Percentiles rank a stretch among this genome's conserved stretches.
Evolutionary conservation across 345 rosid species (phyloP).

Genomic region (Melaleuca alternifolia): DNA sequence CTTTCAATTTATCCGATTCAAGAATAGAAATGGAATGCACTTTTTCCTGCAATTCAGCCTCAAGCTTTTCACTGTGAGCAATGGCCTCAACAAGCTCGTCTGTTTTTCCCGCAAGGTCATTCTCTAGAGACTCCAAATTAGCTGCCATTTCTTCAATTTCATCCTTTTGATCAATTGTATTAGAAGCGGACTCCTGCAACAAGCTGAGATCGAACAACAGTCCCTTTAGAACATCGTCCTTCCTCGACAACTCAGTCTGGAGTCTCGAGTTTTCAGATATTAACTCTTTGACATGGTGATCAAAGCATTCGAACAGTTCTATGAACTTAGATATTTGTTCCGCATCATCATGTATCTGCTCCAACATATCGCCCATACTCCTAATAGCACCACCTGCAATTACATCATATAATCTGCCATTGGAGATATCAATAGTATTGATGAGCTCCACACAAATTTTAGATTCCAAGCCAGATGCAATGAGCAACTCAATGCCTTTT

Average conservation of each 20-base stretch:
- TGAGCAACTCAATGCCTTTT: conserved; percentile 20
- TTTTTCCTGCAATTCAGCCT: conserved; percentile 59
- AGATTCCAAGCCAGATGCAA: conserved; percentile 19
- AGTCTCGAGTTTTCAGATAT: conserved; percentile 44
- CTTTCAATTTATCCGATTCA: conserved; percentile 29
- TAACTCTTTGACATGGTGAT: conserved; percentile 36
- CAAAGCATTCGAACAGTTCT: conserved; percentile 41
- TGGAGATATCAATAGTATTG: conserved; percentile 7
- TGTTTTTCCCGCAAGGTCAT: conserved; percentile 48
- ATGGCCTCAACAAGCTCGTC: conserved; percentile 47
- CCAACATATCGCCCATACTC: conserved; percentile 31
- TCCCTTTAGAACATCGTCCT: conserved; percentile 74
- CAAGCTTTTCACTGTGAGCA: conserved; percentile 39
- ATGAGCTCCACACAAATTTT: conserved; percentile 19
- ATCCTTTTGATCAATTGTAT: conserved; percentile 66
- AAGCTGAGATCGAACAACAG: conserved; percentile 76
- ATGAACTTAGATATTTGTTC: conserved; percentile 32
- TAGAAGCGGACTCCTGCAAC: conserved; percentile 88
- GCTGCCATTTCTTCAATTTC: conserved; percentile 57
- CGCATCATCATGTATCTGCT: conserved; percentile 33
- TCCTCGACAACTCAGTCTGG: conserved; percentile 60
- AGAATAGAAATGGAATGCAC: conserved; percentile 32
- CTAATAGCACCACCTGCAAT: conserved; percentile 17
- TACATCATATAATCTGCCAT: conserved; percentile 6
- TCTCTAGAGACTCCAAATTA: conserved; percentile 57